These are phyloP conservation scores for Mycotypha africana DNA, from an alignment of 371 early-diverging fungal species.

Conservation along the genomic window DNA sequence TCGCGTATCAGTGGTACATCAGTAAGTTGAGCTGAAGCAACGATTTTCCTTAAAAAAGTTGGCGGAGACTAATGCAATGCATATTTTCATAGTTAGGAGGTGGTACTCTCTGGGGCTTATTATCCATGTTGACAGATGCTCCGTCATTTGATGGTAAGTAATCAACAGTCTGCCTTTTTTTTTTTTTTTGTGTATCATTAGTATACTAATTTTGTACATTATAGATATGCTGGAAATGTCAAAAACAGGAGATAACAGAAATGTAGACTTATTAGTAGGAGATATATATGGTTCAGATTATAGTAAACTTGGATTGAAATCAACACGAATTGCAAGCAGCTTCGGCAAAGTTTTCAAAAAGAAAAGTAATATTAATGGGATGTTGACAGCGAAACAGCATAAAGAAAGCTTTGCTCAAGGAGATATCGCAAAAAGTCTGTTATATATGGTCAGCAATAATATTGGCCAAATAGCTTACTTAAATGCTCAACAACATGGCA, in stretches of 20 bases:
- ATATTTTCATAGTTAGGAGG: conserved; percentile 77
- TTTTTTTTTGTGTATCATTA: background rate
- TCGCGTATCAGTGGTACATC: conserved; percentile 91
- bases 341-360: conserved; percentile 94
- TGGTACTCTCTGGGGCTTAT: conserved; percentile 94
- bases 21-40: conserved; percentile 19
- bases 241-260: conserved; percentile 86
- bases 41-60: background rate
- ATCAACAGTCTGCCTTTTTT: no score
- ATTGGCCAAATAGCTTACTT: conserved; percentile 97
- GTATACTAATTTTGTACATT: background rate
- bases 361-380: no score
- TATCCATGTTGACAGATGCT: conserved; percentile 78
- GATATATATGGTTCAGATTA: conserved; percentile 95
- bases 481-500: conserved; percentile 90
- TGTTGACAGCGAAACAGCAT: conserved; percentile 47
- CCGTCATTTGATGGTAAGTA: conserved; percentile 75
- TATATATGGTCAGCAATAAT: conserved; percentile 95
- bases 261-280: conserved; percentile 93
- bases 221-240: conserved; percentile 90
- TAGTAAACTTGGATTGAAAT: conserved; percentile 79
- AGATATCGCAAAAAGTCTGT: conserved; percentile 84
- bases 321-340: conserved; percentile 88
- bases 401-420: conserved; percentile 60
- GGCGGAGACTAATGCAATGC: background rate